Base-by-base conservation (phyloP, 106 monocot species). In the Dioscorea alata region DNA sequence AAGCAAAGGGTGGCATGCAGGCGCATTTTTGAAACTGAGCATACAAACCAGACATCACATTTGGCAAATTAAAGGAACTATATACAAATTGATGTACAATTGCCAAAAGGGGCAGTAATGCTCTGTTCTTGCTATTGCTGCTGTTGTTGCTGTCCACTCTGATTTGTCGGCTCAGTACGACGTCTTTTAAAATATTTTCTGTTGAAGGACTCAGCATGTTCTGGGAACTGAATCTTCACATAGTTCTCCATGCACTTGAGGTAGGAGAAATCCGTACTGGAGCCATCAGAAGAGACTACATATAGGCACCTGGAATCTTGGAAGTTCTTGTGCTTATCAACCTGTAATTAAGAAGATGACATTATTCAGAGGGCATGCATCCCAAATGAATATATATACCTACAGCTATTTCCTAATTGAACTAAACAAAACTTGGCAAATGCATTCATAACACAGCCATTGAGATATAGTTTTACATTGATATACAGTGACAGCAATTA, bases 181-280 rank as follows among this genome's bases (percentile, higher is more conserved):
- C 72, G 74, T 21, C 34, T 74, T 22, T 22, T 54, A 66, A 86
- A 82, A 24, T 74, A 79, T 49, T 86, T 86, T 4, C 51, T 59
- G 64, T 50, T 76, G 67, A 89, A 89, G 20, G 78, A 80, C 14
- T 84, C 82, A 0, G 75, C 91, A 60, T 76, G 73, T 35, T 89
- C 89, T 0, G 80, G 68, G 53, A 79, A 86, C n/a, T 59, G 86
- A 17, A 63, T 21, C 32, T 65, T 81, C 12, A 91, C 78, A 73
- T 75, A 88, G 52, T 86, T 91, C 73, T 83, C 63, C 79, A 96
- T 71, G 78, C 95, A 96, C 61, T 96, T 96, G 14, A 69, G 23
- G 61, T 91, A 96, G 6, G 90, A 94, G 73, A 94, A 94, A 62
- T 94, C 94, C 4, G 71, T 6, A 17, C 71, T 60, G 10, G 82